Evolutionary conservation across 768 basidiomycete genomes (phyloP), one percentile per base, ranked within the genome.

Genomic region (Termitomyces sp.): DNA sequence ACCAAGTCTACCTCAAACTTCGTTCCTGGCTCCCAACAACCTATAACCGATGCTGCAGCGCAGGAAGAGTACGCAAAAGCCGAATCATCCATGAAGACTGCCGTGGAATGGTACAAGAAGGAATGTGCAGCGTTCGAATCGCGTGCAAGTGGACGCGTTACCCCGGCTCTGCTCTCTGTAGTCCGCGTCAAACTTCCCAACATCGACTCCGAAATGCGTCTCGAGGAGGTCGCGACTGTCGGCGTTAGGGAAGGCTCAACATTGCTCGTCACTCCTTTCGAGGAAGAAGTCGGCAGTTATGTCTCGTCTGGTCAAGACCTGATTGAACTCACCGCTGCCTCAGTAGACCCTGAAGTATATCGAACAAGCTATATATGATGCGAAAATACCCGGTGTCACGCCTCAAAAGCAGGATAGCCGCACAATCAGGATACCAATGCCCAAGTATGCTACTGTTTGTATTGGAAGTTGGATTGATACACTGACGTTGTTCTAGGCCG

Each of bases 171-270:
- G 59, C 78, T 94, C 50, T 74, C 83, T 12, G 80, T 86, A 0
- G 87, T 94, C 6, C 78, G 81, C 19, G 83, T 93, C 31, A 73
- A 72, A 52, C 62, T 82, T 3, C 75, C 79, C 0, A 76, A 73
- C 5, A 65, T 67, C 33, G 71, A 73, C 33, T 70, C 73, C 30
- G 54, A 70, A 3, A 67, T 75, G 44, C 75, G 68, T 44, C 68
- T 94, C 38, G 85, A 91, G 42, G 86, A 91, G 53, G 66, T 93
- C 26, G 86, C 91, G 1, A 91, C 91, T 0, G 81, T 94, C 19
- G 91, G 91, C 8, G 83, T 94, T 40, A 76, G 85, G 59, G 89
- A 94, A 52, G 91, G 91, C 0, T 80, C 86, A 6, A 78, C 80
- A 53, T 71, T 94, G 55, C 60, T 93, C 26, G 76, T 94, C 11